Evolutionary conservation across 805 yeast species (phyloP), one percentile per base, ranked within the genome.

Genomic region (Starmerella potacharoeniae): DNA sequence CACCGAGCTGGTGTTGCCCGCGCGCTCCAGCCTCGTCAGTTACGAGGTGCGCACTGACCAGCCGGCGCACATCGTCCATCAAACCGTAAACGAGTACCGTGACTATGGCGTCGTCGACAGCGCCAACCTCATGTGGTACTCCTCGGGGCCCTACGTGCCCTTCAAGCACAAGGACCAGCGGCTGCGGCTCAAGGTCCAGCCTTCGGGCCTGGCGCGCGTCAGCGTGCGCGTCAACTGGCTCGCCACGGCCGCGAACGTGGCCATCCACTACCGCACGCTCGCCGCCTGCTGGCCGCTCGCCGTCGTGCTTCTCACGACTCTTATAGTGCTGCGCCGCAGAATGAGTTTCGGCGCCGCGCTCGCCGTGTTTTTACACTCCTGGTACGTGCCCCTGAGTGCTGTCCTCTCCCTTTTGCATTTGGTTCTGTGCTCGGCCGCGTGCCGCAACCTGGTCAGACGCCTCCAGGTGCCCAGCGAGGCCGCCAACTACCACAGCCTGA

Each of bases 251-350:
- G 83, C 82, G 55, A 74, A 84, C 59, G 69, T 90, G 48, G 83
- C 86, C 5, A 72, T 89, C 61, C 74, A 95, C 54, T 91, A 85
- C 68, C 75, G 98, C 63, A 75, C 91, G 13, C 80, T 86, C 8
- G 53, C 51, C 2, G 61, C 61, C 7, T 53, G 1, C 71, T 84
- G 42, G 83, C 86, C 4, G 76, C 89, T 1, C 75, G 78, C 80
- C 41, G 71, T 85, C 16, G 75, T 55, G 31, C 28, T 58, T 16
- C 30, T 53, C 6, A 44, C 55, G 2, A 9, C 47, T 7, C 31
- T 46, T 44, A 30, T 47, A 0, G 33, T 17, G 1, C n/a, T 54
- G 8, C 36, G 37, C 6, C 43, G 37, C 17, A 39, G 10, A 13
- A 31, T 31, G 22, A 80, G 81, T 0, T 61, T 86, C n/a, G 57